These are phyloP conservation scores for Solanum pimpinellifolium DNA, from an alignment of 257 asterid species.

Conservation along the genomic window DNA sequence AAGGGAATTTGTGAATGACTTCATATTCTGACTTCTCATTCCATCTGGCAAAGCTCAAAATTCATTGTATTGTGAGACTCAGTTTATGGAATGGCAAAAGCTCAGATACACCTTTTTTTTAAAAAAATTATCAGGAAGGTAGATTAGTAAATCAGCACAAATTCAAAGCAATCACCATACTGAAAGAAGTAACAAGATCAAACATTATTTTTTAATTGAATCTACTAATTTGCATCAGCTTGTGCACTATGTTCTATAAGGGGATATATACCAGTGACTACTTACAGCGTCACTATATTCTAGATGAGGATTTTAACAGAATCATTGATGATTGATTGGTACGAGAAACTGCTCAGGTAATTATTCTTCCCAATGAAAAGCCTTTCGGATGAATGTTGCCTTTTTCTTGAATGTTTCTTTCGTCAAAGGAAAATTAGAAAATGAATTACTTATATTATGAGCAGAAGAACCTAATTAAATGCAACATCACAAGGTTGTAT, in stretches of 20 bases:
- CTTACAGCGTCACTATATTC: constrained; percentile 79
- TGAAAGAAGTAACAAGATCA: neutral
- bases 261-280: constrained; percentile 79
- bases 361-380: neutral
- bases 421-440: neutral
- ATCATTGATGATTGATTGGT: constrained; percentile 61
- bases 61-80: neutral
- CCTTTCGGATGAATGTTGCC: neutral
- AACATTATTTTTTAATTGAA: neutral
- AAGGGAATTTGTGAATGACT: neutral
- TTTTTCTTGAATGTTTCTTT: neutral
- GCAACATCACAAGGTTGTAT: neutral
- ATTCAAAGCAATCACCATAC: neutral
- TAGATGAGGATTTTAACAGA: constrained; percentile 60
- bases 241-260: constrained; percentile 7
- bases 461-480: neutral
- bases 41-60: neutral
- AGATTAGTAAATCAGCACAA: neutral
- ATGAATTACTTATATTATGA: neutral
- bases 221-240: neutral
- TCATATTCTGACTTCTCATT: neutral
- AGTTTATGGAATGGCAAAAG: neutral
- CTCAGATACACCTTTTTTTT: neutral
- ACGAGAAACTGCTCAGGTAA: constrained; percentile 78
- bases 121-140: neutral